These are phyloP conservation scores for Umbelopsis sp. DNA, from an alignment of 192 early-diverging fungal species.

Conservation along the genomic window DNA sequence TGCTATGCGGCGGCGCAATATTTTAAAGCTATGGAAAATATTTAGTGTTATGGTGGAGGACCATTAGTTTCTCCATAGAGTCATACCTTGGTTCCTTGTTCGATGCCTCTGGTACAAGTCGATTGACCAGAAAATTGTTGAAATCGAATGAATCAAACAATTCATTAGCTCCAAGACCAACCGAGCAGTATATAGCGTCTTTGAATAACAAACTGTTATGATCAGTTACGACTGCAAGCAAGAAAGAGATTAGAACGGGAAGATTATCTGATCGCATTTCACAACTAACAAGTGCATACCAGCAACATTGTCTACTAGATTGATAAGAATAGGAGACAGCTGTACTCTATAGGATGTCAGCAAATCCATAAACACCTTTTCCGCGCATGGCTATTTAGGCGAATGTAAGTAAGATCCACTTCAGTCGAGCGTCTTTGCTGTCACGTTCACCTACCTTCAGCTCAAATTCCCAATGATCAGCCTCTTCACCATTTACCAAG, in stretches of 20 bases:
- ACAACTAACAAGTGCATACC: too few species aligned
- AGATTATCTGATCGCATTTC: too few species aligned
- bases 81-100: slow-evolving; percentile 53
- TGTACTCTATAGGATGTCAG: slow-evolving; percentile 64
- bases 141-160: slow-evolving; percentile 84
- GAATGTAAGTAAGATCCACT: not conserved
- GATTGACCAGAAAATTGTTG: slow-evolving; percentile 69
- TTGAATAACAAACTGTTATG: slow-evolving; percentile 60
- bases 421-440: not conserved
- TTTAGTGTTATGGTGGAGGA: not conserved
- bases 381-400: slow-evolving; percentile 66
- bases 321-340: slow-evolving; percentile 64
- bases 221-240: slow-evolving; percentile 39
- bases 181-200: slow-evolving; percentile 77
- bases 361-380: slow-evolving; percentile 81
- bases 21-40: slow-evolving; percentile 37
- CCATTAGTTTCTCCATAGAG: not conserved
- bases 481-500: slow-evolving; percentile 77
- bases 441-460: slow-evolving; percentile 53
- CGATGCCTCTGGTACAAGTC: slow-evolving; percentile 57
- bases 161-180: slow-evolving; percentile 80
- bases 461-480: slow-evolving; percentile 86
- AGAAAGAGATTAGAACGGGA: too few species aligned
- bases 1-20: slow-evolving; percentile 69
- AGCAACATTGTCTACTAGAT: slow-evolving; percentile 56